Conservation (phyloP, 2,329 filamentous ascomycete genomes). For the Colletotrichum theobromicola region DNA sequence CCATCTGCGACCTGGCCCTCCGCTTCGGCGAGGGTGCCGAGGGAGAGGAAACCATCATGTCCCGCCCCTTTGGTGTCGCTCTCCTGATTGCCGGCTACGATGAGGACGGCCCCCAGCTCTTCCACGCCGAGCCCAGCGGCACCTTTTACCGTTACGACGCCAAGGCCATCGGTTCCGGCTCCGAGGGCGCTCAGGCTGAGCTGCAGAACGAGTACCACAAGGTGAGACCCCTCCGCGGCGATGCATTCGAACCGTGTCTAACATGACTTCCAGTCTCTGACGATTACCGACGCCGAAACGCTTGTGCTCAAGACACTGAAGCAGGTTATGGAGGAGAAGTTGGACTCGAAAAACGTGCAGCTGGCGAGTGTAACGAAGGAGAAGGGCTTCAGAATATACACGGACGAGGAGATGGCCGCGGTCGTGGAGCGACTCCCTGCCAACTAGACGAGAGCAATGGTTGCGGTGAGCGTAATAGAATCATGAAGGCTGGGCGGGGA, state of each 20-base stretch:
- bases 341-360: slow-evolving; percentile 98
- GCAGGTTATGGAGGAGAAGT: slow-evolving; percentile 99
- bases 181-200: slow-evolving; percentile 96
- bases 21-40: slow-evolving; percentile 97
- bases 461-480: background rate
- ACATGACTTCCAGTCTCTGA: slow-evolving; percentile 70
- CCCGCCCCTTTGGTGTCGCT: slow-evolving; percentile 93
- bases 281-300: slow-evolving; percentile 90
- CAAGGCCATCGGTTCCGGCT: slow-evolving; percentile 97
- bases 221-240: slow-evolving; percentile 43
- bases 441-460: slow-evolving; percentile 48
- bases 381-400: slow-evolving; percentile 98
- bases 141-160: slow-evolving; percentile 99
- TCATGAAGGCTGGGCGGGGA: background rate
- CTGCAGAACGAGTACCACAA: slow-evolving; percentile 99
- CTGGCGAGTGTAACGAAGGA: slow-evolving; percentile 97
- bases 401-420: slow-evolving; percentile 93
- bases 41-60: slow-evolving; percentile 99
- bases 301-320: slow-evolving; percentile 97
- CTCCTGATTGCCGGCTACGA: slow-evolving; percentile 96
- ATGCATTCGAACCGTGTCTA: background rate
- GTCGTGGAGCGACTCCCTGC: slow-evolving; percentile 84
- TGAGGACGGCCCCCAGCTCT: slow-evolving; percentile 95
- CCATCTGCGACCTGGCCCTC: slow-evolving; percentile 95
- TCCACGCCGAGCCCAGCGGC: slow-evolving; percentile 96